A percentile compares a stretch with the other conserved stretches of the same genome.
Conservation (phyloP, 192 early-diverging fungal species). For the Mortierella hygrophila region DNA sequence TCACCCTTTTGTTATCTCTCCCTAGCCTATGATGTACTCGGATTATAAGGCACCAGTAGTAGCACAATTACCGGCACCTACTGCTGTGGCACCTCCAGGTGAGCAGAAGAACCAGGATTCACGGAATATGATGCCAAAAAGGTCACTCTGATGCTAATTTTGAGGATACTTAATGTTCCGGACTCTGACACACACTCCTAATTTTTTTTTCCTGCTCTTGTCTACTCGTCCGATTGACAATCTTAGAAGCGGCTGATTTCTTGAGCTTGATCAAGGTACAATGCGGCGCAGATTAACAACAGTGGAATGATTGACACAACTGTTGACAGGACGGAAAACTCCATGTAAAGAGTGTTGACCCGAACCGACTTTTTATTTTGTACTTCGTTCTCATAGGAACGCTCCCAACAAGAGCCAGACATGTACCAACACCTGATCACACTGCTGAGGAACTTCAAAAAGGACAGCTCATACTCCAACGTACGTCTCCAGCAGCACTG, state of each 20-base stretch:
- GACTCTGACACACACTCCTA: background rate
- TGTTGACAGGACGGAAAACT: background rate
- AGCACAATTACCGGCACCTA: constrained; percentile 2
- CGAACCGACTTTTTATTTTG: background rate
- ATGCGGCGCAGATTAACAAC: background rate
- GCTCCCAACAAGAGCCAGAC: constrained; percentile 42
- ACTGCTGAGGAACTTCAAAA: constrained; percentile 49
- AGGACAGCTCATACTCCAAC: constrained; percentile 43
- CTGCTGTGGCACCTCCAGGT: constrained; percentile 6
- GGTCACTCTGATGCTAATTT: background rate
- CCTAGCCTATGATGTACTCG: constrained; percentile 55
- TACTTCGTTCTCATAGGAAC: constrained; percentile 17
- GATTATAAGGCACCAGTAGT: constrained; percentile 33
- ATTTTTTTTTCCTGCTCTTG: background rate
- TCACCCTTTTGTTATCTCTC: background rate
- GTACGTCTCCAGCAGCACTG: constrained; percentile 7
- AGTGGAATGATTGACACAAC: background rate
- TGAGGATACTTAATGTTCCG: background rate
- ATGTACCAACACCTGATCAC: constrained; percentile 57
- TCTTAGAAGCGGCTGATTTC: constrained; percentile 37
- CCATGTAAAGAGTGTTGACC: background rate
- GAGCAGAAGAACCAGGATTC: background rate
- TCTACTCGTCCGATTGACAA: background rate
- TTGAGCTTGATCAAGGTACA: constrained; percentile 47
- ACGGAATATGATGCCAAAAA: too few species aligned